phyloP scores from a whole-genome alignment of 208 protist genomes.

The Kentomonas sorsogonicus region DNA sequence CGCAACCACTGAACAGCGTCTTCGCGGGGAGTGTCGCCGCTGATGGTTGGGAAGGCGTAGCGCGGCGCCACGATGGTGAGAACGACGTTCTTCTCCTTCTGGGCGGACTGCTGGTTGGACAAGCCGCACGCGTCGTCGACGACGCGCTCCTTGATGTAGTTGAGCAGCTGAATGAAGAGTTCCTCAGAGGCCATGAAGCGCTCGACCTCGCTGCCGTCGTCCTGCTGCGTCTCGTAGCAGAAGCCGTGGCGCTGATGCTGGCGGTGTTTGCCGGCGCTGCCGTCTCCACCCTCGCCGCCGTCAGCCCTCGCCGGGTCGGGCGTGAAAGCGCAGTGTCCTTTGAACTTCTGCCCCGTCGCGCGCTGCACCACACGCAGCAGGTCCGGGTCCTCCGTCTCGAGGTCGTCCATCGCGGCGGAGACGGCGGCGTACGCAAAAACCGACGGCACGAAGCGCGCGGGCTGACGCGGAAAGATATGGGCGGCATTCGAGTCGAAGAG shows the following conservation, averaged over 20 bases:
- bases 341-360: no score
- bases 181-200: slow-evolving; percentile 60
- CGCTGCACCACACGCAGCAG: background rate
- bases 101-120: slow-evolving; percentile 13
- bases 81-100: slow-evolving; percentile 29
- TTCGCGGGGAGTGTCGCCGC: slow-evolving; percentile 4
- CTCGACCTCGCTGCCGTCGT: slow-evolving; percentile 22
- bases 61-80: slow-evolving; percentile 77
- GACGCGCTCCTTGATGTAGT: slow-evolving; percentile 77
- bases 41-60: slow-evolving; percentile 45
- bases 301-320: no score
- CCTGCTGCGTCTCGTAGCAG: slow-evolving; percentile 22
- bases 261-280: background rate
- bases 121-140: slow-evolving; percentile 74
- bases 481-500: slow-evolving; percentile 78
- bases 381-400: slow-evolving; percentile 12
- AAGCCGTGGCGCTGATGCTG: slow-evolving; percentile 33
- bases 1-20: slow-evolving; percentile 48
- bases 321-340: no score
- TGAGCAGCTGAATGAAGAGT: slow-evolving; percentile 74
- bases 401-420: slow-evolving; percentile 27
- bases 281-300: no score
- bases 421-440: slow-evolving; percentile 69
- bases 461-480: slow-evolving; percentile 56
- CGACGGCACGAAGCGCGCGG: slow-evolving; percentile 73